Conservation (phyloP, 2,329 filamentous ascomycete species). For the Epicoccum sorghinum region DNA sequence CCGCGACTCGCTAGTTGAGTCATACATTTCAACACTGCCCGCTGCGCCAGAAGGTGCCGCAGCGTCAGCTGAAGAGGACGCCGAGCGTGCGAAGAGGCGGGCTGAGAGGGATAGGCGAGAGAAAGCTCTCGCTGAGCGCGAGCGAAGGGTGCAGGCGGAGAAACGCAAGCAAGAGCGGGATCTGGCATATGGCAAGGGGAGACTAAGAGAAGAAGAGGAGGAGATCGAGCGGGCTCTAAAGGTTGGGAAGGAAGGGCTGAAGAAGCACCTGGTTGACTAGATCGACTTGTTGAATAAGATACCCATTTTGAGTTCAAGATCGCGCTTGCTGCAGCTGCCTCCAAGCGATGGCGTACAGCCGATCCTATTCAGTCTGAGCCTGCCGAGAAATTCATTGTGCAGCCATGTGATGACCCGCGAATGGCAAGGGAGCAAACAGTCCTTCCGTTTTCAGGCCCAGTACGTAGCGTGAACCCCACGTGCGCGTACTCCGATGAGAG, state of each 20-base stretch:
- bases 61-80: slow-evolving; percentile 57
- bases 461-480: too few species aligned
- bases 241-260: slow-evolving; percentile 69
- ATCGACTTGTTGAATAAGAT: not conserved
- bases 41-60: slow-evolving; percentile 59
- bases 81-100: slow-evolving; percentile 51
- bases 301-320: not conserved
- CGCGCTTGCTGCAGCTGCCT: not conserved
- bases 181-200: slow-evolving; percentile 65
- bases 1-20: slow-evolving; percentile 69
- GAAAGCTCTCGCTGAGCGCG: slow-evolving; percentile 69
- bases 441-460: too few species aligned
- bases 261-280: slow-evolving; percentile 60
- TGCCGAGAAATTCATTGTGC: too few species aligned
- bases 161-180: slow-evolving; percentile 65
- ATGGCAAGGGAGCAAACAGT: too few species aligned
- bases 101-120: slow-evolving; percentile 59
- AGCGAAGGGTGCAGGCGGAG: slow-evolving; percentile 67
- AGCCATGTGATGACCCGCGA: too few species aligned
- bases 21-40: slow-evolving; percentile 68
- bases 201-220: slow-evolving; percentile 69
- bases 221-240: slow-evolving; percentile 73
- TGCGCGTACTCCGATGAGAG: too few species aligned
- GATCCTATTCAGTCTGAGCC: too few species aligned
- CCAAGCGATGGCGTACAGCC: too few species aligned